Conservation (phyloP, 73 alveolate species). For the Paraurostyla sp. region DNA sequence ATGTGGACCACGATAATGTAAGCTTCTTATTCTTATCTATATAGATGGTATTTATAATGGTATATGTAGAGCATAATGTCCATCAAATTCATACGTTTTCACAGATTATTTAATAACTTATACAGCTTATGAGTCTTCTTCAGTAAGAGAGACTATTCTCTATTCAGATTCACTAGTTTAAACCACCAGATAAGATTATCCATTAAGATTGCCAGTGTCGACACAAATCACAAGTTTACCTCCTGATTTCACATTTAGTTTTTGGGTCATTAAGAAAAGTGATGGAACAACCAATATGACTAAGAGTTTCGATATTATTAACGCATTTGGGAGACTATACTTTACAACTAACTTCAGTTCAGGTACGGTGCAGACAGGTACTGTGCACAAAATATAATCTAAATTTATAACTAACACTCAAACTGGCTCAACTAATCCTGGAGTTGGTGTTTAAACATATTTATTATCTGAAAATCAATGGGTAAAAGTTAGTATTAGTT, state of each 20-base stretch:
- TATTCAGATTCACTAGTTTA: neutral
- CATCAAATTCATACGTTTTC: neutral
- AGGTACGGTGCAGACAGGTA: neutral
- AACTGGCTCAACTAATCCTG: slow-evolving; percentile 10
- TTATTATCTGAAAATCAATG: neutral
- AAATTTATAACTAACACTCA: neutral
- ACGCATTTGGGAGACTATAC: slow-evolving; percentile 39
- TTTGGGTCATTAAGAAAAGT: slow-evolving; percentile 45
- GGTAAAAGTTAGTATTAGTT: slow-evolving; percentile 4
- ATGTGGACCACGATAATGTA: slow-evolving; percentile 9
- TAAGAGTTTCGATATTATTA: slow-evolving; percentile 15
- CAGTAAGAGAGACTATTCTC: neutral
- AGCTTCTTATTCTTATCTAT: neutral
- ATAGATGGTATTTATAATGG: neutral
- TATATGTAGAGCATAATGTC: slow-evolving; percentile 28
- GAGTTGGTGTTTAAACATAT: too few species aligned
- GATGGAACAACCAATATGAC: slow-evolving; percentile 36
- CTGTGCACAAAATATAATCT: too few species aligned
- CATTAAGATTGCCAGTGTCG: neutral
- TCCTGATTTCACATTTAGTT: slow-evolving; percentile 35
- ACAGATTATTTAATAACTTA: neutral
- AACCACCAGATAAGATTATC: slow-evolving; percentile 14
- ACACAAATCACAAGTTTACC: slow-evolving; percentile 5
- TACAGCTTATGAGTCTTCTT: neutral
- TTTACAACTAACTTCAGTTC: neutral